Conservation (phyloP, 441 rosid genomes). For the Populus tomentosa region DNA sequence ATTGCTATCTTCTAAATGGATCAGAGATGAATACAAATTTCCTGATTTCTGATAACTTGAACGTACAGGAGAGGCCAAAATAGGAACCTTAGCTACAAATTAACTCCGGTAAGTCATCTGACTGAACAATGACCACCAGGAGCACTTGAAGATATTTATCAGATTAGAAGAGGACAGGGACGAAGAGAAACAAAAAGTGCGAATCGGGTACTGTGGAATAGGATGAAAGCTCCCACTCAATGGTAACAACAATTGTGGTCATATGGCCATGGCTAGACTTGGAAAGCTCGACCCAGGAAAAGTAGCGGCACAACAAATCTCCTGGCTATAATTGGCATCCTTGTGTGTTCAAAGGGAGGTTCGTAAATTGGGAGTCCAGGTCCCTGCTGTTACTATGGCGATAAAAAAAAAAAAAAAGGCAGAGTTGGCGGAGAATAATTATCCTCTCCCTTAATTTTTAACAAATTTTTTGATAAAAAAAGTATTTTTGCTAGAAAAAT, state of each 20-base stretch:
- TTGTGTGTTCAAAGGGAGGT: slow-evolving; percentile 69
- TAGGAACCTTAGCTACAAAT: slow-evolving; percentile 46
- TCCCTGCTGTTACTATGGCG: slow-evolving; percentile 72
- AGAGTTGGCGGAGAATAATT: too few relatives aligned
- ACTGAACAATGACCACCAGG: slow-evolving; percentile 63
- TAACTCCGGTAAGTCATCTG: slow-evolving; percentile 78
- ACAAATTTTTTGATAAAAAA: too few relatives aligned
- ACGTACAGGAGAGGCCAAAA: slow-evolving; percentile 24
- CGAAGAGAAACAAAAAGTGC: slow-evolving; percentile 24
- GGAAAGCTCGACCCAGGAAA: not conserved
- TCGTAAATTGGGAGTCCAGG: slow-evolving; percentile 81
- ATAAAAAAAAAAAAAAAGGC: not conserved
- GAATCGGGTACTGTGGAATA: slow-evolving; percentile 20
- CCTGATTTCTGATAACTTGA: slow-evolving; percentile 17
- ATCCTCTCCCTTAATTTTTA: too few relatives aligned
- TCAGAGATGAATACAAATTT: slow-evolving; percentile 15
- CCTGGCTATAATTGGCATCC: slow-evolving; percentile 49
- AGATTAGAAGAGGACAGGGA: slow-evolving; percentile 17
- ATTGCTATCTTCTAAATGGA: slow-evolving; percentile 14
- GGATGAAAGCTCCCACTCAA: slow-evolving; percentile 26
- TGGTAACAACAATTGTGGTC: slow-evolving; percentile 30
- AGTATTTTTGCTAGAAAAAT: too few relatives aligned
- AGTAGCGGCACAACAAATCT: slow-evolving; percentile 21
- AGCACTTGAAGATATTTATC: slow-evolving; percentile 44
- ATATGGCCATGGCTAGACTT: slow-evolving; percentile 8